Base-by-base conservation (phyloP, 495 filamentous ascomycete genomes). In the Baudoinia panamericana region DNA sequence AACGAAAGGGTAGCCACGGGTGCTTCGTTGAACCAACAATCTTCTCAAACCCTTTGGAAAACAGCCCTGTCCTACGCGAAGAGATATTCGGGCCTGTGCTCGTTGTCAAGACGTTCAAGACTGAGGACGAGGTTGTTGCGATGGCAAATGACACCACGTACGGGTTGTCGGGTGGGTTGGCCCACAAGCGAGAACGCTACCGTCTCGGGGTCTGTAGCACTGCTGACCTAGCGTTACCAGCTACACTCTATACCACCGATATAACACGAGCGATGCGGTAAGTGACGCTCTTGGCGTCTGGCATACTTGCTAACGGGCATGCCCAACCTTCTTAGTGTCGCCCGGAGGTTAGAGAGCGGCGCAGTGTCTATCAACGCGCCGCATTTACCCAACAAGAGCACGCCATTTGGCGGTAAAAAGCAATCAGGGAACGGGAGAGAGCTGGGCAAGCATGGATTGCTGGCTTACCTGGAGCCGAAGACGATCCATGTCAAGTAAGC, bases 71-170 rank as follows among this genome's bases (percentile, higher is more conserved):
- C 25, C 58, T 58, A 44, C 60, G 52, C n/a, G 57, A 67, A 17
- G 70, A 73, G 46, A 68, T 70, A 18, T 72, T 73, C 44, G 70
- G 70, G 0, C 68, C 70, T 0, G 65, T 72, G 5, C 54, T 65
- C 1, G 56, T 61, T 0, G 36, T 73, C 11, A 60, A 55, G 41
- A 56, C 57, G 5, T 73, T 73, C 53, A 64, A 71, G 41, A 66
- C 63, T 2, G 68, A 71, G 26, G 65, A 68, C 19, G 69, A 73
- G 46, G 64, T 60, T 2, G 53, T 73, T 30, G 30, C 51, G 21
- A 52, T 61, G 39, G 66, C 66, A 3, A 73, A 73, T 39, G 61
- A 65, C 32, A 66, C 61, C 2, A 50, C 52, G 11, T 65, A 62
- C 36, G 65, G 65, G 11, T 48, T 71, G 11, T 18, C 33, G 5